Percentiles rank a stretch among this genome's conserved stretches.
phyloP scores from a whole-genome alignment of 1,139 yeast species.

The Candida glucosophila region DNA sequence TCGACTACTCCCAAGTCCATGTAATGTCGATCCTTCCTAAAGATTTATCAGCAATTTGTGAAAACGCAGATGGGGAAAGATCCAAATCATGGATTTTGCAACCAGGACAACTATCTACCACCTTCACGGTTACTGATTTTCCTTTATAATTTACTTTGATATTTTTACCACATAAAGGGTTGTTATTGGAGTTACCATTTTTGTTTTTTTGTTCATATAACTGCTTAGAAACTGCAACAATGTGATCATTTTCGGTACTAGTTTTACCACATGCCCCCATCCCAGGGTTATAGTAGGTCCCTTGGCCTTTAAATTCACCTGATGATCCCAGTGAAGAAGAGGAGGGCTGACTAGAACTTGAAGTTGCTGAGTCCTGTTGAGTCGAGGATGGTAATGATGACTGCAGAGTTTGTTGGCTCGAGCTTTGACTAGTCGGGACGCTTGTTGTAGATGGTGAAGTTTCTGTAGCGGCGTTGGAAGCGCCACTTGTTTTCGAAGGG shows the following conservation, averaged over 20 bases:
- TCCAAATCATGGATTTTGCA: constrained; percentile 32
- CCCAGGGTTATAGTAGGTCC: constrained; percentile 51
- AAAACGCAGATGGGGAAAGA: constrained; percentile 37
- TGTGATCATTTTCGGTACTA: constrained; percentile 38
- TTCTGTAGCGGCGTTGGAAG: constrained; percentile 12
- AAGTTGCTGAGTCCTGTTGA: constrained; percentile 9
- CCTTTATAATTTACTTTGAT: constrained; percentile 30
- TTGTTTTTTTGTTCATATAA: constrained; percentile 24
- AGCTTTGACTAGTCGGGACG: no score
- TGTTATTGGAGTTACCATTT: constrained; percentile 31
- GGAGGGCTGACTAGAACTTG: constrained; percentile 12
- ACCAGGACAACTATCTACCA: constrained; percentile 35
- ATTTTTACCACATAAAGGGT: constrained; percentile 35
- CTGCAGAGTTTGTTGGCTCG: no score
- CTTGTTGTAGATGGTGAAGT: constrained; percentile 11
- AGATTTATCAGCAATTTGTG: constrained; percentile 25
- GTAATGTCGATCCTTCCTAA: constrained; percentile 36
- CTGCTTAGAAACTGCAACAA: constrained; percentile 34
- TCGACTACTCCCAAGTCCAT: constrained; percentile 26
- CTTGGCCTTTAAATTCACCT: constrained; percentile 36
- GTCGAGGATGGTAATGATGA: no score
- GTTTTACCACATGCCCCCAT: constrained; percentile 56
- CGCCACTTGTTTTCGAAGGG: constrained; percentile 9
- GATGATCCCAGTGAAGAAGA: constrained; percentile 9
- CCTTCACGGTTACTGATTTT: constrained; percentile 35